phyloP scores from a whole-genome alignment of 2,329 filamentous ascomycete genomes.

The Emergomyces africanus region DNA sequence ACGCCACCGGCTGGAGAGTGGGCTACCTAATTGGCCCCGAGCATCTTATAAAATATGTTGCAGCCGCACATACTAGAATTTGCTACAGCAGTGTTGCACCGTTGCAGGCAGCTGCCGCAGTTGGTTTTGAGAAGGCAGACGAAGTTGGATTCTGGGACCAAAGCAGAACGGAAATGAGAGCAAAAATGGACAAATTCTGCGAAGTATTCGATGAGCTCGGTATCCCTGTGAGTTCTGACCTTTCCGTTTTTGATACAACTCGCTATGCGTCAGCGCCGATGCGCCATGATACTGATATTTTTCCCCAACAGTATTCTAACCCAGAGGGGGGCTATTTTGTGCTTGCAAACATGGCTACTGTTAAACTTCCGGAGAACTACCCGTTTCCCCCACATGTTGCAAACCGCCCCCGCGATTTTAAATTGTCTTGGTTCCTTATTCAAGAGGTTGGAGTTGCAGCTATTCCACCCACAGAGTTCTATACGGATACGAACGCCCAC shows the following conservation, averaged over 20 bases:
- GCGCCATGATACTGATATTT: conserved; percentile 3
- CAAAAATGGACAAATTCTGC: conserved; percentile 79
- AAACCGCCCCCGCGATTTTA: conserved; percentile 78
- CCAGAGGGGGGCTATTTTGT: conserved; percentile 98
- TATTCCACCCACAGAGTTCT: conserved; percentile 95
- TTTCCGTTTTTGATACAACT: neutral
- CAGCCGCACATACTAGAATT: conserved; percentile 86
- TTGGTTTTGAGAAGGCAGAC: conserved; percentile 88
- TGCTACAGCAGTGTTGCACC: conserved; percentile 92
- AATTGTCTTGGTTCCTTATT: conserved; percentile 92
- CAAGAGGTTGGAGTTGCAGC: conserved; percentile 91
- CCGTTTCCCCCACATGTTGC: conserved; percentile 83
- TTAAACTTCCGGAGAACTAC: conserved; percentile 72
- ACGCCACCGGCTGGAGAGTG: conserved; percentile 93
- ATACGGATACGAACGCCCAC: conserved; percentile 69
- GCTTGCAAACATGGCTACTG: conserved; percentile 81
- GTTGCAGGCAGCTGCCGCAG: conserved; percentile 83
- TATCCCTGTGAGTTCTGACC: conserved; percentile 41
- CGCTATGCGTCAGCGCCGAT: neutral
- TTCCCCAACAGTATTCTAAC: conserved; percentile 52
- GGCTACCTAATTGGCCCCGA: conserved; percentile 87
- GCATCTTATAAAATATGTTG: conserved; percentile 80
- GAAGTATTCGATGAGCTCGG: conserved; percentile 62
- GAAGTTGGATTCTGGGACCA: conserved; percentile 75
- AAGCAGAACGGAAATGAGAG: conserved; percentile 75